Evolutionary conservation across 208 protist genomes (phyloP).

Genomic region (Crithidia expoeki): DNA sequence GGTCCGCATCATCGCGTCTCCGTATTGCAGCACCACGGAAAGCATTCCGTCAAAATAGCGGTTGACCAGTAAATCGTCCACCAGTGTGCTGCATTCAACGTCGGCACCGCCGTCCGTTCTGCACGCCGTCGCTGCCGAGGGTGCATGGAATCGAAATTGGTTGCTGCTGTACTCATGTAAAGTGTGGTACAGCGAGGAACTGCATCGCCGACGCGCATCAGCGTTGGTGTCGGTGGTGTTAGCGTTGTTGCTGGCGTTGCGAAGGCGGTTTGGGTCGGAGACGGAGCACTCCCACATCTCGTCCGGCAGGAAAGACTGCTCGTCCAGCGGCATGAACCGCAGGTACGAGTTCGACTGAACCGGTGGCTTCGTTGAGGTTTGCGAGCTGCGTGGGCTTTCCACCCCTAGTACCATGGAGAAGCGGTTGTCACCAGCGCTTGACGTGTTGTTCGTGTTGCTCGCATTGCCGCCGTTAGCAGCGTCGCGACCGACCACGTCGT

Average conservation of each 20-base stretch:
- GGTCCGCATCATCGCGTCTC: slow-evolving; percentile 5
- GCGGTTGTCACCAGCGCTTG: slow-evolving; percentile 6
- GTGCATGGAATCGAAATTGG: background rate
- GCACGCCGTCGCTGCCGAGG: background rate
- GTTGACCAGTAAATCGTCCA: background rate
- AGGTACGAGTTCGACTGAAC: slow-evolving; percentile 14
- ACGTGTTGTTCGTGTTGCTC: background rate
- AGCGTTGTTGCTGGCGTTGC: background rate
- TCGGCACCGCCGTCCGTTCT: background rate
- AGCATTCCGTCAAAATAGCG: slow-evolving; percentile 18
- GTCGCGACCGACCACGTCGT: background rate
- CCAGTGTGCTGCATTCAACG: background rate
- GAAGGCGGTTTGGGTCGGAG: background rate
- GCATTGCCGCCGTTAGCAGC: background rate
- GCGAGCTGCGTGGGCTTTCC: slow-evolving; percentile 1
- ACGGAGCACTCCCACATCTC: slow-evolving; percentile 19
- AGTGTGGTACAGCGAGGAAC: background rate
- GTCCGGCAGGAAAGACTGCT: slow-evolving; percentile 6
- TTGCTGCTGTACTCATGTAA: background rate
- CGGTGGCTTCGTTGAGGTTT: background rate
- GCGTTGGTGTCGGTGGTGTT: background rate
- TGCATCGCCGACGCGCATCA: background rate
- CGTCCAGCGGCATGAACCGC: slow-evolving; percentile 6
- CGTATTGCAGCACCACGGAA: slow-evolving; percentile 17
- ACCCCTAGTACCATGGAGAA: slow-evolving; percentile 15